Percentiles rank a stretch among this genome's conserved stretches.
Conservation (phyloP, 306 rosid species). For the Quercus rubra region DNA sequence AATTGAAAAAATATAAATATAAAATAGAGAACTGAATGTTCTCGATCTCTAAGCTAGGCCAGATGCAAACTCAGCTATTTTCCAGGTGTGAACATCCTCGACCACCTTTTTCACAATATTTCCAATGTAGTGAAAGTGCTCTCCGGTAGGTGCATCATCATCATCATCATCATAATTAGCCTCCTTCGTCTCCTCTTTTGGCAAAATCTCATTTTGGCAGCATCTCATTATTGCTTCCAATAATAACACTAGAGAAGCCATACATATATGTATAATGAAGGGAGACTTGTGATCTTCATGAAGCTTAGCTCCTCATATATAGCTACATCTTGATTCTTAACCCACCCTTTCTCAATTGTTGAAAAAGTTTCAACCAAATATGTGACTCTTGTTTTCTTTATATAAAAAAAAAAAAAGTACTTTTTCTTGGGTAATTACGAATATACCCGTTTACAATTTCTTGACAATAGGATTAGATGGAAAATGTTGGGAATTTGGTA, state of each 20-base stretch:
- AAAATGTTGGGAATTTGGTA: background rate
- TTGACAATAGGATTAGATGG: background rate
- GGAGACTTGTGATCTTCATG: background rate
- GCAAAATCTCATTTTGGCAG: constrained; percentile 13
- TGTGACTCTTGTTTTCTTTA: background rate
- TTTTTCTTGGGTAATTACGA: background rate
- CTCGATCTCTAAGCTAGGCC: constrained; percentile 8
- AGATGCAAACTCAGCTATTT: constrained; percentile 25
- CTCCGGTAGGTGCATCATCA: constrained; percentile 14
- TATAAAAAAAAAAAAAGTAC: too few relatives aligned
- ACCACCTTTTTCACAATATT: background rate
- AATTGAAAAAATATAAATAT: background rate
- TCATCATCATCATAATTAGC: background rate
- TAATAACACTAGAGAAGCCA: constrained; percentile 49
- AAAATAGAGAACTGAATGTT: too few relatives aligned
- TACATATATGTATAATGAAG: background rate
- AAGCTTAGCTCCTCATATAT: background rate
- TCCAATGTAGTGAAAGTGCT: constrained; percentile 19
- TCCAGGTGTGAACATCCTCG: constrained; percentile 31
- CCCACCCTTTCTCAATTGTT: background rate
- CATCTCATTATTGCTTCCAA: constrained; percentile 33
- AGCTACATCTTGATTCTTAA: background rate
- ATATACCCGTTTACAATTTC: background rate
- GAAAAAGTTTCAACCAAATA: background rate
- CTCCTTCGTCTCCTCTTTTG: background rate